Conservation (phyloP, 495 filamentous ascomycete genomes). For the Jackrogersella minutella region DNA sequence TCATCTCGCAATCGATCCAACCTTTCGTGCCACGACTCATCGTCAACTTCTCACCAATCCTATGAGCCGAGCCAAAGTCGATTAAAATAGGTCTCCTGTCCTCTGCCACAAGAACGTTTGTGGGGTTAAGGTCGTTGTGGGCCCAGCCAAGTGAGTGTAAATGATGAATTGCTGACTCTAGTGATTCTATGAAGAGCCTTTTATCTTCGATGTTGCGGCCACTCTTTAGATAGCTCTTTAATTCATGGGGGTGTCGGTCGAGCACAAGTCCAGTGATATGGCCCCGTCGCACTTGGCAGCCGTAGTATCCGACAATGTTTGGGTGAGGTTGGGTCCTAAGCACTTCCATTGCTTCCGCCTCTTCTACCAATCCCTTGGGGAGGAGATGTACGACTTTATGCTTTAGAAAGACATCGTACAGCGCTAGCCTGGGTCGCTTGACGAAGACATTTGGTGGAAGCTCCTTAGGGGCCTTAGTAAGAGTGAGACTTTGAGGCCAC, state of each 20-base stretch:
- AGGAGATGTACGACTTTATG: background rate
- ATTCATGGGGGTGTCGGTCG: background rate
- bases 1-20: background rate
- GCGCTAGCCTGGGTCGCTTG: too few relatives aligned
- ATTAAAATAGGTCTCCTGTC: background rate
- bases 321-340: background rate
- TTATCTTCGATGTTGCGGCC: background rate
- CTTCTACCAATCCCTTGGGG: background rate
- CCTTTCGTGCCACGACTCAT: background rate
- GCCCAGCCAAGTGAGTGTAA: background rate
- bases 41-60: background rate
- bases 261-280: background rate
- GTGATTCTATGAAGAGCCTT: background rate
- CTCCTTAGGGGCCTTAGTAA: too few relatives aligned
- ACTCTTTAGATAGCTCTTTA: background rate
- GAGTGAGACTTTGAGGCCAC: too few relatives aligned
- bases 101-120: background rate
- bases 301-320: background rate
- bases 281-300: background rate
- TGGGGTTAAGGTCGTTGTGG: background rate
- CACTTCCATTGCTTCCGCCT: background rate
- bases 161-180: background rate
- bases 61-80: background rate
- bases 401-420: too few relatives aligned
- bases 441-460: too few relatives aligned